A percentile compares a stretch with the other conserved stretches of the same genome.
Conservation (phyloP, 139 green algal genomes). For the Yamagishiella unicocca region DNA sequence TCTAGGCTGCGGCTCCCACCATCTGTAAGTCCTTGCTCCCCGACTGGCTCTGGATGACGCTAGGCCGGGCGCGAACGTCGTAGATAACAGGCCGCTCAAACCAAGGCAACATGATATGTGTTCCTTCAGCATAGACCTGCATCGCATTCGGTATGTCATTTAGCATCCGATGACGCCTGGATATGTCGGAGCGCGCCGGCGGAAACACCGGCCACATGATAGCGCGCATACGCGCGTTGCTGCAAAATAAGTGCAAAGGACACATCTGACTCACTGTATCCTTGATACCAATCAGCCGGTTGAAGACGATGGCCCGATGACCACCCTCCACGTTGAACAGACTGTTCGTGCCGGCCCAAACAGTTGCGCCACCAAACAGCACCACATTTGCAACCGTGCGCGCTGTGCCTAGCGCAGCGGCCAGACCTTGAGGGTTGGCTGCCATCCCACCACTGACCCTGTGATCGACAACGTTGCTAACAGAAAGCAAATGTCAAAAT, state of each 20-base stretch:
- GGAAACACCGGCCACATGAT: not conserved
- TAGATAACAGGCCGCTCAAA: slow-evolving; percentile 98
- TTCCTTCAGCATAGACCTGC: slow-evolving; percentile 97
- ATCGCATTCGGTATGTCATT: not conserved
- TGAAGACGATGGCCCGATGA: slow-evolving; percentile 99
- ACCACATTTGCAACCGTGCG: slow-evolving; percentile 34
- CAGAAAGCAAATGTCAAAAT: too few species aligned
- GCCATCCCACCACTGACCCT: not conserved
- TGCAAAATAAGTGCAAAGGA: not conserved
- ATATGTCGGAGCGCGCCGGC: slow-evolving; percentile 1
- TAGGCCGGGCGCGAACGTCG: slow-evolving; percentile 95
- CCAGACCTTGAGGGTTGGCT: slow-evolving; percentile 21
- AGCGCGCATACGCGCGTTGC: not conserved
- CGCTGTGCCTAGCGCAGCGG: not conserved
- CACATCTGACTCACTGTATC: slow-evolving; percentile 74
- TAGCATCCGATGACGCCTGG: not conserved
- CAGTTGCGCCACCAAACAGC: slow-evolving; percentile 53
- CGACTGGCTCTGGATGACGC: slow-evolving; percentile 92
- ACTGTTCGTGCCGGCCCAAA: slow-evolving; percentile 85
- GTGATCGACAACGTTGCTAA: not conserved
- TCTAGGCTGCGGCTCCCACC: slow-evolving; percentile 74
- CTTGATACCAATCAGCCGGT: slow-evolving; percentile 95
- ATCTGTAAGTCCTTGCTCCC: slow-evolving; percentile 98
- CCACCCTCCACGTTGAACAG: slow-evolving; percentile 99
- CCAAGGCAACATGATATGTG: slow-evolving; percentile 98